phyloP scores from a whole-genome alignment of 768 basidiomycete species.

The Botryobasidium botryosum region DNA sequence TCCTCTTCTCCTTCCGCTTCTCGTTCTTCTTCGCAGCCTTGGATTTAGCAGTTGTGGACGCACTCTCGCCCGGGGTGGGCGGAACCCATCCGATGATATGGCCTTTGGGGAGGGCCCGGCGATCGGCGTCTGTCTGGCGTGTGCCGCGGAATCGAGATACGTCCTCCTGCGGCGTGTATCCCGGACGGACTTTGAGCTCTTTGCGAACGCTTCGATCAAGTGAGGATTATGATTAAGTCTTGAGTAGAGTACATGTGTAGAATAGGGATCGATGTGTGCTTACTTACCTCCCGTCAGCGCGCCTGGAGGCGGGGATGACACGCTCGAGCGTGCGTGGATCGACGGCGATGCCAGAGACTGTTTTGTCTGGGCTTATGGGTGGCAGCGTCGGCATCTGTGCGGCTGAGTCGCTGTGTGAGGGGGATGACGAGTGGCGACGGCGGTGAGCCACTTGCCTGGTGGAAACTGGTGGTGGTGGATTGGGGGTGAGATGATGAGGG shows the following conservation, averaged over 20 bases:
- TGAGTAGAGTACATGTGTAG: not conserved
- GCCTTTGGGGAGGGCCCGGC: constrained; percentile 48
- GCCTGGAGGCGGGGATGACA: constrained; percentile 69
- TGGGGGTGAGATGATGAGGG: too few relatives aligned
- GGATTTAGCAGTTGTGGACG: constrained; percentile 3
- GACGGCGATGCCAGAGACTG: constrained; percentile 62
- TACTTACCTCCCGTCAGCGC: constrained; percentile 74
- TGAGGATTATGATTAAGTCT: not conserved
- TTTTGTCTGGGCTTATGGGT: constrained; percentile 51
- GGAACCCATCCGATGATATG: constrained; percentile 70
- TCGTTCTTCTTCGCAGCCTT: constrained; percentile 53
- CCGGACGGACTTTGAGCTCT: constrained; percentile 76
- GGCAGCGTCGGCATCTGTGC: constrained; percentile 37
- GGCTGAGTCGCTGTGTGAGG: not conserved
- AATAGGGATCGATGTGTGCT: constrained; percentile 2
- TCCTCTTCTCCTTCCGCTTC: constrained; percentile 64
- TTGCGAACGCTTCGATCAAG: constrained; percentile 52
- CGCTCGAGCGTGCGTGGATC: constrained; percentile 78
- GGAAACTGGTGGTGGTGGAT: too few relatives aligned
- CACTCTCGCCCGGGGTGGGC: constrained; percentile 24
- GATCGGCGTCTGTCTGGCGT: constrained; percentile 56
- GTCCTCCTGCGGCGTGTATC: constrained; percentile 91
- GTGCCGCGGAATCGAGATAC: constrained; percentile 69
- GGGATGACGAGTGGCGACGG: not conserved
- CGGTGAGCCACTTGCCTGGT: too few relatives aligned